Percentiles rank a stretch among this genome's conserved stretches.
phyloP scores from a whole-genome alignment of 768 basidiomycete species.

The Clavaria fumosa region DNA sequence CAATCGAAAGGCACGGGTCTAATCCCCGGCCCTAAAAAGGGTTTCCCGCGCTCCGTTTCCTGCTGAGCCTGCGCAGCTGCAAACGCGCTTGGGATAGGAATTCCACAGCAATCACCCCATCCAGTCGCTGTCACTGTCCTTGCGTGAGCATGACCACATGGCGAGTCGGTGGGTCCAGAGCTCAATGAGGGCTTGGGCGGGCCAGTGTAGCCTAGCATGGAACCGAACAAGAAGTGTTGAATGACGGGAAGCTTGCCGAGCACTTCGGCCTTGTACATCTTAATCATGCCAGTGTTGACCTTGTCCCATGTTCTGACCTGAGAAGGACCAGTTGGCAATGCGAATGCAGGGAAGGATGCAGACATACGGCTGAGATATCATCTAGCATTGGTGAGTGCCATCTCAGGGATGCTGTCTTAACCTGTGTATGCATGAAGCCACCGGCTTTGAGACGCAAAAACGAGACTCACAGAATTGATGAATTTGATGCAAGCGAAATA shows the following conservation, averaged over 20 bases:
- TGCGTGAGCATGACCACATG: conserved; percentile 37
- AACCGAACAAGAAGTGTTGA: conserved; percentile 93
- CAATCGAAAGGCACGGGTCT: conserved; percentile 73
- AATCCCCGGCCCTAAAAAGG: conserved; percentile 45
- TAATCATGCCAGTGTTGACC: conserved; percentile 90
- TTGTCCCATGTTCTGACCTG: conserved; percentile 91
- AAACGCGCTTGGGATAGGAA: conserved; percentile 71
- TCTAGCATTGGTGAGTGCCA: conserved; percentile 99
- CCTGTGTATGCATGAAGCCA: conserved; percentile 26
- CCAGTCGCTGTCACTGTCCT: conserved; percentile 29
- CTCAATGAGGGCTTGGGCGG: conserved; percentile 26
- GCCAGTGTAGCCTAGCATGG: conserved; percentile 55
- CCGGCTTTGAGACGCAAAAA: not conserved
- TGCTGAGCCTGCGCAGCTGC: conserved; percentile 50
- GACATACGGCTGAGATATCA: conserved; percentile 71
- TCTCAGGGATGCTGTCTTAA: conserved; percentile 86
- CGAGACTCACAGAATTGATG: conserved; percentile 68
- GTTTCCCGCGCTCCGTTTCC: conserved; percentile 22
- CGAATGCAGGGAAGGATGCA: not conserved
- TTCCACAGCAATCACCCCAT: conserved; percentile 90
- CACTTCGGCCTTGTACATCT: conserved; percentile 96
- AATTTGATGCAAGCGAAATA: conserved; percentile 94
- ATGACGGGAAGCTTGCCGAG: conserved; percentile 89
- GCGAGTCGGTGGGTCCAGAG: conserved; percentile 20
- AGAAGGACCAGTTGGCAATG: not conserved